Evolutionary conservation across 176 grass and related monocot genomes (phyloP).

Genomic region (Ensete ventricosum): DNA sequence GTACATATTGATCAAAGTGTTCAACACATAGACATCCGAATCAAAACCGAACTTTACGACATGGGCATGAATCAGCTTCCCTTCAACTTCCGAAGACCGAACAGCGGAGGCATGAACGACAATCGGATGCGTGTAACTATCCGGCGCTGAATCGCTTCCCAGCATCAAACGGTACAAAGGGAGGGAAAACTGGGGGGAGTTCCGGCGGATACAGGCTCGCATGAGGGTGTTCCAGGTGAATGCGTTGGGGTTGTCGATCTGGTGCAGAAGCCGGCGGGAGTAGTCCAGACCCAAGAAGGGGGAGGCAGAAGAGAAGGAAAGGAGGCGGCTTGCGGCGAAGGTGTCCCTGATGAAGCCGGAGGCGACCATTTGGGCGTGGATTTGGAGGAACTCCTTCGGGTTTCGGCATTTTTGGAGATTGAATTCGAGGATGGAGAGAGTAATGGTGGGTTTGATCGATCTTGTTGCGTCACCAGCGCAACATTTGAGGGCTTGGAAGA

Average conservation of each 20-base stretch:
- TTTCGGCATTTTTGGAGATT: constrained; percentile 51
- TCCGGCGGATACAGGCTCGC: constrained; percentile 30
- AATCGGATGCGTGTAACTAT: constrained; percentile 54
- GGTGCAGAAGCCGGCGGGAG: constrained; percentile 37
- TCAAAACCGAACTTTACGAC: constrained; percentile 49
- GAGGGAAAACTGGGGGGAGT: constrained; percentile 45
- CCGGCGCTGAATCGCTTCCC: constrained; percentile 16
- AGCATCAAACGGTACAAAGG: constrained; percentile 56
- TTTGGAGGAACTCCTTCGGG: constrained; percentile 43
- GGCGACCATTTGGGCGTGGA: constrained; percentile 38
- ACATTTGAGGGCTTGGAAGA: not conserved
- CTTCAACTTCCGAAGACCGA: constrained; percentile 35
- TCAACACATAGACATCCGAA: constrained; percentile 50
- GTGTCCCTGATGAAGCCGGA: constrained; percentile 67
- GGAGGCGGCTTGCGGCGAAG: constrained; percentile 64
- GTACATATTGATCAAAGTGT: constrained; percentile 65
- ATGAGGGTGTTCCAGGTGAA: constrained; percentile 72
- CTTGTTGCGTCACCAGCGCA: not conserved
- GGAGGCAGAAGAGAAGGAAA: constrained; percentile 37
- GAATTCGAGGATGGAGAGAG: constrained; percentile 64
- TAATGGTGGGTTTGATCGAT: constrained; percentile 29
- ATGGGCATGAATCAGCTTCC: constrained; percentile 46
- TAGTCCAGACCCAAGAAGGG: constrained; percentile 35
- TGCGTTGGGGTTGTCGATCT: constrained; percentile 42
- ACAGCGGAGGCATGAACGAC: constrained; percentile 43